Percentiles rank a stretch among this genome's conserved stretches.
phyloP scores from a whole-genome alignment of 2,329 filamentous ascomycete species.

The Xylaria multiplex region DNA sequence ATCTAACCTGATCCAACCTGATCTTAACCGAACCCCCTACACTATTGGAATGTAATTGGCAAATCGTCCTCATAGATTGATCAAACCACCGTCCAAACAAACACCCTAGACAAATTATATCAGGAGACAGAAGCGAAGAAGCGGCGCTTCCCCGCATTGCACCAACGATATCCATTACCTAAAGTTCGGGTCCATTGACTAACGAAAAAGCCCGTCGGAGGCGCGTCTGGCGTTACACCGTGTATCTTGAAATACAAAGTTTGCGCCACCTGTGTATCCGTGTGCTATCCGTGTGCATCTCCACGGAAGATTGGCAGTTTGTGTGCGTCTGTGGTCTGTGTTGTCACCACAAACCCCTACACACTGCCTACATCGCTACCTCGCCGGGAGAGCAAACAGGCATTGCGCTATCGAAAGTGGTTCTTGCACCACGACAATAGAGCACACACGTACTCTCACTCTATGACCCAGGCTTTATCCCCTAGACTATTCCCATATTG shows the following conservation, averaged over 20 bases:
- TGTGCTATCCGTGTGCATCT: slow-evolving; percentile 12
- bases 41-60: slow-evolving; percentile 17
- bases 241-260: slow-evolving; percentile 3
- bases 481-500: slow-evolving; percentile 18
- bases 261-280: slow-evolving; percentile 25
- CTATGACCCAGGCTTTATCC: slow-evolving; percentile 14
- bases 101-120: slow-evolving; percentile 15
- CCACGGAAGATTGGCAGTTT: slow-evolving; percentile 10
- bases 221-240: slow-evolving; percentile 34
- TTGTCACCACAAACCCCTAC: slow-evolving; percentile 29
- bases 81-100: slow-evolving; percentile 12
- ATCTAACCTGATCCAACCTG: slow-evolving; percentile 14
- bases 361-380: not conserved
- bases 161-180: slow-evolving; percentile 57
- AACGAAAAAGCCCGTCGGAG: slow-evolving; percentile 52
- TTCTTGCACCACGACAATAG: slow-evolving; percentile 41
- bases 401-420: slow-evolving; percentile 45
- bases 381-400: slow-evolving; percentile 5
- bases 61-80: slow-evolving; percentile 24
- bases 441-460: not conserved
- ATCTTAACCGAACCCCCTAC: slow-evolving; percentile 13
- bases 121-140: slow-evolving; percentile 43
- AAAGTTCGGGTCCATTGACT: slow-evolving; percentile 57
- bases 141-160: slow-evolving; percentile 54
- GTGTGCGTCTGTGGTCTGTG: not conserved